These are phyloP conservation scores for Trichophyton verrucosum DNA, from an alignment of 2,329 filamentous ascomycete species.

Conservation along the genomic window DNA sequence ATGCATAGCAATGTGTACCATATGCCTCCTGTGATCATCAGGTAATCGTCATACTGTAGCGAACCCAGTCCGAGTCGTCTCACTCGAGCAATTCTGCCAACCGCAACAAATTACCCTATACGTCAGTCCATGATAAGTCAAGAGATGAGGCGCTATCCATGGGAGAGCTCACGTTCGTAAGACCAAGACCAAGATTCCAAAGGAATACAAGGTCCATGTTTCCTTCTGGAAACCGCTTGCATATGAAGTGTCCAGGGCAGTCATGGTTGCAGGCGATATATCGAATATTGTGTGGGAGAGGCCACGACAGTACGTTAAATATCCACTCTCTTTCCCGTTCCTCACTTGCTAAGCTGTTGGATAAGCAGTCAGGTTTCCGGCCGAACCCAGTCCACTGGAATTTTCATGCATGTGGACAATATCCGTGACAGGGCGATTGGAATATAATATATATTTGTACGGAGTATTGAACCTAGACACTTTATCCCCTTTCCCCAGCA, in stretches of 20 bases:
- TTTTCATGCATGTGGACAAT: neutral
- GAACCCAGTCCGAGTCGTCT: slow-evolving; percentile 36
- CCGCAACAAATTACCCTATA: neutral
- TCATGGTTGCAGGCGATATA: neutral
- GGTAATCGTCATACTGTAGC: slow-evolving; percentile 44
- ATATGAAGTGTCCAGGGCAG: slow-evolving; percentile 13
- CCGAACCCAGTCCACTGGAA: neutral
- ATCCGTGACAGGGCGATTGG: neutral
- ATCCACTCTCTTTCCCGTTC: neutral
- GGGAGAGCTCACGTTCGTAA: neutral
- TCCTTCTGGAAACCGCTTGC: slow-evolving; percentile 22
- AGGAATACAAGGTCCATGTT: slow-evolving; percentile 27
- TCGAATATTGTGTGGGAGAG: neutral
- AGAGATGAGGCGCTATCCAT: neutral
- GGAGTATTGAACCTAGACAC: neutral
- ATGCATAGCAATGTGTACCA: slow-evolving; percentile 46
- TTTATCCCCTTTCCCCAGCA: neutral
- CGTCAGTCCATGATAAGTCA: neutral
- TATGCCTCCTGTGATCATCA: slow-evolving; percentile 44
- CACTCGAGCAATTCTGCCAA: slow-evolving; percentile 26
- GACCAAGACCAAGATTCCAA: slow-evolving; percentile 20
- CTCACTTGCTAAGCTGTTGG: neutral
- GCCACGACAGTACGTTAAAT: neutral
- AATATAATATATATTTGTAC: neutral
- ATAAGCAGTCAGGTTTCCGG: neutral